Evolutionary conservation across 768 basidiomycete species (phyloP), one percentile per base, ranked within the genome.

Genomic region (Tephrocybe sp.): DNA sequence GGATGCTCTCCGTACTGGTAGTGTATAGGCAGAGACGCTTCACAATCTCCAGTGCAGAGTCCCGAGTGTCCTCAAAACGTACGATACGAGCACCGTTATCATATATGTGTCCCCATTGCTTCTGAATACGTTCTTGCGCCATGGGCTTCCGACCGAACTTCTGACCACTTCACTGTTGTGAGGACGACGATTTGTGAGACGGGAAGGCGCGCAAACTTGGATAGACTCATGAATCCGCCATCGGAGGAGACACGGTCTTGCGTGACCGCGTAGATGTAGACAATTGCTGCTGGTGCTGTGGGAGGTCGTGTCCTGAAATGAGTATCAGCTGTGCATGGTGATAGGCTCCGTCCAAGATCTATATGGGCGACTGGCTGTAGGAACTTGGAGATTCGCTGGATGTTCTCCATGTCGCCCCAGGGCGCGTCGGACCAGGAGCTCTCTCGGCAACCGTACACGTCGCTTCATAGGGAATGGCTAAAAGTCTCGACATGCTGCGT

Each of bases 151-250:
- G 23, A 24, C 3, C 15, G 23, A 4, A 61, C 36, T 11, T 53
- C 48, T n/a, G 56, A 55, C 62, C 62, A 61, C 18, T 53, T 47
- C 1, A 57, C 59, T 1, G 62, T 60, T 3, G 59, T 54, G 0
- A 61, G 25, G 30, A 56, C 37, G 10, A 63, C 46, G 38, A 58
- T 58, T 12, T 36, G 37, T 20, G 50, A 34, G 0, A 52, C 49
- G 3, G 56, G 36, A 2, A 45, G 20, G 1, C 53, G 57, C 20
- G 60, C 59, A 2, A 63, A 51, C 17, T 56, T 49, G 18, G 25
- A 38, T 38, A 40, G 61, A 54, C 39, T 56, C 41, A 43, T 58
- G 41, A 23, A 59, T 21, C 30, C 54, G 57, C 20, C 42, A 30
- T n/a, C 33, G 17, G 26, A 45, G 11, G 12, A 45, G 51, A 17